Evolutionary conservation across 768 basidiomycete genomes (phyloP), one percentile per base, ranked within the genome.

Genomic region (Leccinum pellstonianum): DNA sequence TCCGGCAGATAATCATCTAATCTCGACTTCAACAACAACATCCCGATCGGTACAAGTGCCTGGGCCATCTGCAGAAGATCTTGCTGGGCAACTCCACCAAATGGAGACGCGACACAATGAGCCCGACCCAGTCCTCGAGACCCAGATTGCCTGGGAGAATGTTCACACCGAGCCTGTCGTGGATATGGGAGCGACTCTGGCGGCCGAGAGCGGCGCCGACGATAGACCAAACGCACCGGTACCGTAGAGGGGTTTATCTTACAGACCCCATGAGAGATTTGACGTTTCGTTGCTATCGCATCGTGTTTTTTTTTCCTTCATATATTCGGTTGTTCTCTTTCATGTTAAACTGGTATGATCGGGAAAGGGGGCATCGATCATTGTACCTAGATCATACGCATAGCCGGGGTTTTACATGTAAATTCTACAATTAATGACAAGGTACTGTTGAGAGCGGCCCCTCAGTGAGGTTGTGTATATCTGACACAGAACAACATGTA

Each of bases 1-100:
- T 35, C 55, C 65, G 54, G 62, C 53, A 80, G 79, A 75, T 62
- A 81, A 80, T 63, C 79, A 80, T 57, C 63, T 79, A 64, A 66
- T 76, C 17, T 61, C 66, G 11, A 50, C 43, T 47, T 33, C 58
- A 31, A 21, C 58, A 31, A 21, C 58, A 31, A 21, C 50, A 17
- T 14, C 27, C 4, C 56, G 56, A 29, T 48, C 27, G 23, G 54
- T 43, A 27, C 64, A 59, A 21, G 43, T 46, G 31, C 48, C 58
- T 17, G 59, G 47, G 14, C 17, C 56, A 17, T 35, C 61, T 31
- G n/a, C 6, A 29, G 55, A 43, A 29, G 55, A 43, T n/a, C 48
- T 53, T 51, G 63, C 10, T 43, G 29, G 25, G 29, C n/a, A 43
- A n/a, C 41, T 41, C 27, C 55, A 46, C 17, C 61, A 57, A 31